phyloP scores from a whole-genome alignment of 2,329 filamentous ascomycete genomes.

The Metarhizium guizhouense region DNA sequence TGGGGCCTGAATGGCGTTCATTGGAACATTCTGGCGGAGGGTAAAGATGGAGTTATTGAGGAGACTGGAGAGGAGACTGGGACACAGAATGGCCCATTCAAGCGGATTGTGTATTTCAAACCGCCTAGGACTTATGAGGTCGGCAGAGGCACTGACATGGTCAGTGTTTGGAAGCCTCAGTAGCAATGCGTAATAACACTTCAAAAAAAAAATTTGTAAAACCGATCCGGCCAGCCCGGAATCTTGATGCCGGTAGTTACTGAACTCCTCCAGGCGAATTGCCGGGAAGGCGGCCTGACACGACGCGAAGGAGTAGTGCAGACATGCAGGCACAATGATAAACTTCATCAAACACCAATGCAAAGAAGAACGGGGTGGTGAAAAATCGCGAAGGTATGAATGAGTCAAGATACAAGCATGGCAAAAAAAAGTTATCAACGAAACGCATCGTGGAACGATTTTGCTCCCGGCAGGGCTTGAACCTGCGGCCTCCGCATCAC shows the following conservation, averaged over 20 bases:
- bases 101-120: neutral
- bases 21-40: slow-evolving; percentile 5
- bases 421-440: neutral
- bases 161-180: slow-evolving; percentile 3
- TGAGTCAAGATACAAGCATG: neutral
- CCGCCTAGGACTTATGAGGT: slow-evolving; percentile 2
- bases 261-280: too few relatives aligned
- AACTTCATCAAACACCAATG: too few relatives aligned
- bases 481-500: slow-evolving; percentile 14
- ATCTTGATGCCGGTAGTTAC: too few relatives aligned
- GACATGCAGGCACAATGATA: too few relatives aligned
- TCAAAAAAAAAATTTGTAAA: neutral
- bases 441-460: slow-evolving; percentile 9
- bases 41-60: slow-evolving; percentile 1
- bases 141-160: slow-evolving; percentile 2
- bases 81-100: neutral
- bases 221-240: neutral
- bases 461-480: slow-evolving; percentile 14
- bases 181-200: neutral
- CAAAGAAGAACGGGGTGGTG: too few relatives aligned
- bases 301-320: too few relatives aligned
- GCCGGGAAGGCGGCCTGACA: too few relatives aligned
- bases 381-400: neutral
- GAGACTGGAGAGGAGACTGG: neutral
- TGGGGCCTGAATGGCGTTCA: slow-evolving; percentile 5